Percentiles rank a stretch among this genome's conserved stretches.
Conservation (phyloP, 1,284 basidiomycete species). For the Rhodotorula mucilaginosa region DNA sequence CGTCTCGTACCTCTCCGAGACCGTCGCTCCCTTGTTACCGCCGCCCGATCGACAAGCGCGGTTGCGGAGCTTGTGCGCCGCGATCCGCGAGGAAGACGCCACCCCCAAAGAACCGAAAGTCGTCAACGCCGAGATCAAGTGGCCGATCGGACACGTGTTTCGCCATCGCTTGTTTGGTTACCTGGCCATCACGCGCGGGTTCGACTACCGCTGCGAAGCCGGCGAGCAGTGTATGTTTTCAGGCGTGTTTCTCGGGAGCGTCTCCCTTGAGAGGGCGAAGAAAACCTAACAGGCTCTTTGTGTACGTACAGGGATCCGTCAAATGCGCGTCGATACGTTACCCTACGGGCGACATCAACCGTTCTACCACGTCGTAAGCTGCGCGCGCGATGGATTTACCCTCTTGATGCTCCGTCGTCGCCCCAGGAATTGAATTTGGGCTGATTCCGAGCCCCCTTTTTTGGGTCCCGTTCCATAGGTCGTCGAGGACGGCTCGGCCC, state of each 20-base stretch:
- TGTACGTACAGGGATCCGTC: slow-evolving; percentile 4
- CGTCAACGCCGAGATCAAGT: slow-evolving; percentile 9
- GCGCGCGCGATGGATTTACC: slow-evolving; percentile 7
- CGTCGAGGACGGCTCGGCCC: slow-evolving; percentile 18
- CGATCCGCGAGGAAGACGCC: slow-evolving; percentile 25
- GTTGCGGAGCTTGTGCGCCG: slow-evolving; percentile 4
- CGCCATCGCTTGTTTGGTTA: slow-evolving; percentile 31
- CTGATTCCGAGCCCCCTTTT: background rate
- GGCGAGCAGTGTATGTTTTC: slow-evolving; percentile 29
- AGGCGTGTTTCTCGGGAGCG: background rate
- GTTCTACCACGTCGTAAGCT: slow-evolving; percentile 35
- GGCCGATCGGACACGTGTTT: slow-evolving; percentile 27
- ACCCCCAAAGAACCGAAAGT: slow-evolving; percentile 5
- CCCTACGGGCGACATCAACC: slow-evolving; percentile 30
- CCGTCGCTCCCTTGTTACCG: background rate
- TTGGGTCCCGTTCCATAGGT: background rate
- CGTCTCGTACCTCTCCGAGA: slow-evolving; percentile 11
- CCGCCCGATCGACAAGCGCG: background rate
- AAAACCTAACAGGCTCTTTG: background rate
- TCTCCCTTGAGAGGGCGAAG: background rate
- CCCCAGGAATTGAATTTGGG: too few species aligned
- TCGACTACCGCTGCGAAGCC: slow-evolving; percentile 34
- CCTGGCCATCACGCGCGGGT: slow-evolving; percentile 25
- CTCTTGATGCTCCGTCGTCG: too few species aligned
- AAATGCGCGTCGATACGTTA: slow-evolving; percentile 31